phyloP scores from a whole-genome alignment of 2,329 filamentous ascomycete species.

The Fusarium sp. region DNA sequence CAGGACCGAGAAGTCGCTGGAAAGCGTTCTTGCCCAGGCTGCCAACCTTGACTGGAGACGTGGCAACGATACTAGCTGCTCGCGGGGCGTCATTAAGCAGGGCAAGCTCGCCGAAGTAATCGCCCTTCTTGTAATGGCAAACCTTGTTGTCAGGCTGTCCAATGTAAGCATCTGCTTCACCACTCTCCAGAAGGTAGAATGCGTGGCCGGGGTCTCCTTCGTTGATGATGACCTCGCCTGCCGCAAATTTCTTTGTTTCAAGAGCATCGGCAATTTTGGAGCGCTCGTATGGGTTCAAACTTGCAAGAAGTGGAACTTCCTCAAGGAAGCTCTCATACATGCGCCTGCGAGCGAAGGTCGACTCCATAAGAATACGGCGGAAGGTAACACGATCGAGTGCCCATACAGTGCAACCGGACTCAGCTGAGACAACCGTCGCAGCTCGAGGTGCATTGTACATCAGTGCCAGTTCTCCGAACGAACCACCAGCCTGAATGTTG shows the following conservation, averaged over 20 bases:
- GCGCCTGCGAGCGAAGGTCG: slow-evolving; percentile 91
- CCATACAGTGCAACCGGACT: slow-evolving; percentile 85
- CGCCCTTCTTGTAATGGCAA: slow-evolving; percentile 86
- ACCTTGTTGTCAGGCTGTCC: slow-evolving; percentile 74
- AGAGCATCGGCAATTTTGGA: slow-evolving; percentile 97
- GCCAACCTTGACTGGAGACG: slow-evolving; percentile 91
- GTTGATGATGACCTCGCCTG: slow-evolving; percentile 83
- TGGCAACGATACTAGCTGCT: slow-evolving; percentile 86
- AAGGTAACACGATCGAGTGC: slow-evolving; percentile 95
- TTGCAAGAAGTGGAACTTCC: slow-evolving; percentile 86
- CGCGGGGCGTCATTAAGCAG: slow-evolving; percentile 92
- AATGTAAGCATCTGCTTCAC: slow-evolving; percentile 88
- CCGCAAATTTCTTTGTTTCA: slow-evolving; percentile 85
- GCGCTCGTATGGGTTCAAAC: slow-evolving; percentile 89
- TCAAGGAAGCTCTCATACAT: slow-evolving; percentile 98
- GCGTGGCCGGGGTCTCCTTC: slow-evolving; percentile 92
- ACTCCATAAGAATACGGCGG: slow-evolving; percentile 97
- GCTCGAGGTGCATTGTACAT: slow-evolving; percentile 99
- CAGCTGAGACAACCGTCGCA: slow-evolving; percentile 88
- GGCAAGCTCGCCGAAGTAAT: slow-evolving; percentile 97
- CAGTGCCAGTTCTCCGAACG: slow-evolving; percentile 94
- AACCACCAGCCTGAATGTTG: slow-evolving; percentile 85
- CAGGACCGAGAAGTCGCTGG: slow-evolving; percentile 89
- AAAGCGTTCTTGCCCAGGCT: slow-evolving; percentile 94
- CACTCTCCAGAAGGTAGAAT: slow-evolving; percentile 90